Base-by-base conservation (phyloP, 1,139 yeast genomes). In the Zygosaccharomyces pseudobailii region DNA sequence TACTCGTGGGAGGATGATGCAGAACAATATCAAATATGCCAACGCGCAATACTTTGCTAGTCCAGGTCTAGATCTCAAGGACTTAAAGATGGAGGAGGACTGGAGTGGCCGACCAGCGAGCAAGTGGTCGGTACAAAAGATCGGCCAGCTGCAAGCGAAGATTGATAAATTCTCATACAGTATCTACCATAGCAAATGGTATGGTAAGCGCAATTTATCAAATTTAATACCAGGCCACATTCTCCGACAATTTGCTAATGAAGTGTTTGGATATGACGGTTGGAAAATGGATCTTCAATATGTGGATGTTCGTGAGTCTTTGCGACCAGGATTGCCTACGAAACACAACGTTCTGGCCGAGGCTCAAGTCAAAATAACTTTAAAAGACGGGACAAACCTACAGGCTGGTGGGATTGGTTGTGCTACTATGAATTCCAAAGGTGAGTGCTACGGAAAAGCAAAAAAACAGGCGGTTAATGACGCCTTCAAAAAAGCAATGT, bases 231-330 rank as follows among this genome's bases (percentile, higher is more conserved):
- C 68, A 4, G 53, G 57, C 3, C 55, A 59, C 40, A 46, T 52
- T n/a, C 51, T 66, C n/a, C 54, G 62, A 9, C 56, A 59, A 35
- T 59, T 52, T 46, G 65, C 66, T 4, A 64, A 65, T 39, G 66
- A 62, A 41, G 44, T 57, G 3, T 64, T 66, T 49, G 68, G 68
- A 1, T 62, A 50, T 45, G 63, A 63, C 40, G 70, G 70, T 1
- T 66, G 67, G 66, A 49, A 46, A 32, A 55, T 58, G 47, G 67
- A 62, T 31, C 55, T 66, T 6, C 13, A 57, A 10, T 52, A 56
- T 22, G 43, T 62, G 5, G 57, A 58, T 25, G 56, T 55, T 3
- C 49, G 49, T 8, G 62, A 61, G 50, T 44, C 35, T 31, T 44
- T 45, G 36, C 45, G 24, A 17, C 8, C 10, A 21, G 32, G 31